Evolutionary conservation across 2,329 filamentous ascomycete genomes (phyloP).

Genomic region (Sclerotinia spermophila): DNA sequence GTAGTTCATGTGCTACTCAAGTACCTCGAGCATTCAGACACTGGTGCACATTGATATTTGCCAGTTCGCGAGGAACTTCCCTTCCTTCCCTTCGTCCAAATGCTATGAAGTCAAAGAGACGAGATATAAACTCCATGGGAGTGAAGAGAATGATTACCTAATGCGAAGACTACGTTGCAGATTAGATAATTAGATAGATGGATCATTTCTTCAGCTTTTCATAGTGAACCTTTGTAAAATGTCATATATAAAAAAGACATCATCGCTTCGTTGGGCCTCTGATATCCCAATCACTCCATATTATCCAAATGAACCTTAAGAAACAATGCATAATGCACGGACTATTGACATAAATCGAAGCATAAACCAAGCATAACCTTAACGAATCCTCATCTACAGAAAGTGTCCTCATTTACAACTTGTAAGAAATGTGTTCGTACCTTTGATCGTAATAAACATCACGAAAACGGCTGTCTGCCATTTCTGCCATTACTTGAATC

Average conservation of each 20-base stretch:
- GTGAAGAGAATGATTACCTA: background rate
- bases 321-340: background rate
- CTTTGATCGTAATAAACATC: slow-evolving; percentile 4
- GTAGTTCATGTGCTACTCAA: background rate
- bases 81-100: background rate
- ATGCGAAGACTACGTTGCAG: background rate
- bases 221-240: background rate
- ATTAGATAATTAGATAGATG: too few relatives aligned
- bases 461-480: background rate
- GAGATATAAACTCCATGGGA: background rate
- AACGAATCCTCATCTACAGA: background rate
- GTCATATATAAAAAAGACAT: background rate
- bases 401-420: slow-evolving; percentile 5
- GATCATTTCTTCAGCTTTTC: background rate
- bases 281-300: background rate
- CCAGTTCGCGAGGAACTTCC: too few relatives aligned
- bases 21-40: background rate
- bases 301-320: background rate
- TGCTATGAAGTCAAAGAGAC: background rate
- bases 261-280: background rate
- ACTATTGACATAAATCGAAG: background rate
- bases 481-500: too few relatives aligned
- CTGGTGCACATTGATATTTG: background rate
- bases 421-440: slow-evolving; percentile 2
- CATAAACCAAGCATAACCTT: slow-evolving; percentile 5